These are phyloP conservation scores for Candida piceae DNA, from an alignment of 805 yeast genomes.

Conservation along the genomic window DNA sequence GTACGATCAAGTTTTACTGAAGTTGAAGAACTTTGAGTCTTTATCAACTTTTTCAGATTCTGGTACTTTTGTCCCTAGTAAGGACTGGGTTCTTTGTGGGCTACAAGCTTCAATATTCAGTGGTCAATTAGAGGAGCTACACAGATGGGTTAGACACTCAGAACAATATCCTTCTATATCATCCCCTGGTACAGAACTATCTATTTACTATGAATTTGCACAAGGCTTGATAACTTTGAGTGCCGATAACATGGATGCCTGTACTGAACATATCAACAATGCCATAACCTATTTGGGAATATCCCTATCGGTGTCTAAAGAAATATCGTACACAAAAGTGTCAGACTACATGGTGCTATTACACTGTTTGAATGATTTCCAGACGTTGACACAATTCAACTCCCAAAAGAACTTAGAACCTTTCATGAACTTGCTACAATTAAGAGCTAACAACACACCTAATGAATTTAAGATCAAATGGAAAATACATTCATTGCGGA, in stretches of 20 bases:
- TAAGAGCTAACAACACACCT: slow-evolving; percentile 21
- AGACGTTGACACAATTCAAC: slow-evolving; percentile 29
- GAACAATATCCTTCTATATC: slow-evolving; percentile 31
- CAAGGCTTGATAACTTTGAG: slow-evolving; percentile 48
- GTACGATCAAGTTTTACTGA: slow-evolving; percentile 57
- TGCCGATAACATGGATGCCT: slow-evolving; percentile 28
- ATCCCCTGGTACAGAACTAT: slow-evolving; percentile 46
- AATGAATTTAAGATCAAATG: slow-evolving; percentile 41
- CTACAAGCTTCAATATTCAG: slow-evolving; percentile 68
- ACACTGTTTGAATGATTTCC: slow-evolving; percentile 61
- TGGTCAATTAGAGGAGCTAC: slow-evolving; percentile 47
- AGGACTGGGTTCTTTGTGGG: slow-evolving; percentile 63
- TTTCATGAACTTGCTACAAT: slow-evolving; percentile 12
- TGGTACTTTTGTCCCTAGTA: slow-evolving; percentile 28
- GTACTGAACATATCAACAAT: slow-evolving; percentile 38
- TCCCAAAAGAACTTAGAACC: slow-evolving; percentile 11
- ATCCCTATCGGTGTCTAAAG: slow-evolving; percentile 44
- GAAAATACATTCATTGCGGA: slow-evolving; percentile 41
- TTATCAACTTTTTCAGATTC: slow-evolving; percentile 11
- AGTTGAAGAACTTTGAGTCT: slow-evolving; percentile 35
- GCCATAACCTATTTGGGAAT: slow-evolving; percentile 59
- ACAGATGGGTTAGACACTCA: slow-evolving; percentile 54
- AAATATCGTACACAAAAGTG: slow-evolving; percentile 47
- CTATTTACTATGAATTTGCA: slow-evolving; percentile 62
- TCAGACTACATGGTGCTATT: slow-evolving; percentile 45